Evolutionary conservation across 2,329 filamentous ascomycete genomes (phyloP), one percentile per base, ranked within the genome.

Genomic region (Aureobasidium lini): DNA sequence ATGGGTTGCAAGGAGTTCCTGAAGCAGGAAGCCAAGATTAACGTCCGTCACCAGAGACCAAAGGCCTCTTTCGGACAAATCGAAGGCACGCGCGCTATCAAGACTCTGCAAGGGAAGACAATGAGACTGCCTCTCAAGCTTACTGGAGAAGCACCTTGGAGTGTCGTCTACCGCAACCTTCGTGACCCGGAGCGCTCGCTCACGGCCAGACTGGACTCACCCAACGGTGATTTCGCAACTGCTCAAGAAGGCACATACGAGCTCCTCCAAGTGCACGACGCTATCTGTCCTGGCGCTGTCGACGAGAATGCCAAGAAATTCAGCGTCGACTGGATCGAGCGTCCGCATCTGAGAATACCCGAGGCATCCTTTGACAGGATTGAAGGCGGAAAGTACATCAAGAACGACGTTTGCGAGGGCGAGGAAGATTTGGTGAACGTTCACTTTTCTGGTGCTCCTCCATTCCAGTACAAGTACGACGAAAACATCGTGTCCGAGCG

Each of bases 381-480:
- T 15, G 68, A 79, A 37, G 76, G 78, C 15, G 77, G 78, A 31
- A 79, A 79, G 36, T 88, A 86, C 69, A 71, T 85, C 65, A 95
- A 95, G 73, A 82, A 85, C 43, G 86, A 92, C 62, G 87, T 99
- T 32, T 99, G 94, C 69, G 92, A 99, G 75, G 93, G 93, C 32
- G 93, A 97, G 62, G 88, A 96, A 68, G 93, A 96, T 71, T 85
- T 86, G 3, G 85, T 96, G 59, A 91, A 96, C 68, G 77, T 99
- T 57, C 81, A 82, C 44, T 81, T 99, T 62, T 83, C 83, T 70
- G 52, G 89, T 59, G 82, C 86, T 53, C 83, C 92, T 37, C 94
- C 94, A 1, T 97, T 88, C 71, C 84, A 87, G 65, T 81, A 95
- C 49, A 83, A 89, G 64, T 97, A 96, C 70, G 84, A 91, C 65